Percentiles rank a stretch among this genome's conserved stretches.
These are phyloP conservation scores for Xylaria sp. DNA, from an alignment of 2,329 filamentous ascomycete genomes.

Conservation along the genomic window DNA sequence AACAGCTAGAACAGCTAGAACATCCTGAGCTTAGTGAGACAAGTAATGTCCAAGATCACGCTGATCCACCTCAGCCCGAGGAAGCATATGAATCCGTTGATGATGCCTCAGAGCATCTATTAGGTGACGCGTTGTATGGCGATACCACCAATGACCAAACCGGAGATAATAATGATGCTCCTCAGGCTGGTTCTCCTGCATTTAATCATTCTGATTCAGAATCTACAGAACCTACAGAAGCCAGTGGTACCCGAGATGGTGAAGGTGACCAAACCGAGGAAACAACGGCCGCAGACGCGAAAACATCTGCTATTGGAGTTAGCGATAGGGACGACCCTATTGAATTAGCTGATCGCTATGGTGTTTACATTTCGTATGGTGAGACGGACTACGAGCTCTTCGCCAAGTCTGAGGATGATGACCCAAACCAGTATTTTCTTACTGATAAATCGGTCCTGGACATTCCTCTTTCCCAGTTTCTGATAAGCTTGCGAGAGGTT, in stretches of 20 bases:
- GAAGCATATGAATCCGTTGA: conserved; percentile 30
- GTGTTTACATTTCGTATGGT: conserved; percentile 49
- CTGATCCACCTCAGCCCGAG: conserved; percentile 18
- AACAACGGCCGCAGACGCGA: not conserved
- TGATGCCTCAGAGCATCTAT: conserved; percentile 38
- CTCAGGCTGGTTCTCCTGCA: conserved; percentile 23
- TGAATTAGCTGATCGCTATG: conserved; percentile 45
- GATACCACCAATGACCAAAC: conserved; percentile 41
- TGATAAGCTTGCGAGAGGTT: conserved; percentile 48
- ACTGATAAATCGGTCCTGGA: conserved; percentile 47
- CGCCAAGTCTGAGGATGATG: conserved; percentile 49
- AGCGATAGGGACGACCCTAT: conserved; percentile 38
- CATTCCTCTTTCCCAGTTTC: conserved; percentile 44
- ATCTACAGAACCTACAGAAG: conserved; percentile 20
- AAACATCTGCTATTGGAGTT: conserved; percentile 5
- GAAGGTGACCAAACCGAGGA: conserved; percentile 8
- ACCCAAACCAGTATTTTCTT: conserved; percentile 51
- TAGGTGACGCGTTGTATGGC: conserved; percentile 39
- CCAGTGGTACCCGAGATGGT: not conserved
- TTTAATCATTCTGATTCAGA: conserved; percentile 20
- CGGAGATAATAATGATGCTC: conserved; percentile 25
- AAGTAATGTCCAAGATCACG: conserved; percentile 22
- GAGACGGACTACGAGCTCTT: conserved; percentile 50
- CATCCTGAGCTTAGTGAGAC: conserved; percentile 15
- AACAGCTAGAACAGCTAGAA: conserved; percentile 22